Evolutionary conservation across 192 early-diverging fungal species (phyloP), one percentile per base, ranked within the genome.

Genomic region (Backusella macrospora): DNA sequence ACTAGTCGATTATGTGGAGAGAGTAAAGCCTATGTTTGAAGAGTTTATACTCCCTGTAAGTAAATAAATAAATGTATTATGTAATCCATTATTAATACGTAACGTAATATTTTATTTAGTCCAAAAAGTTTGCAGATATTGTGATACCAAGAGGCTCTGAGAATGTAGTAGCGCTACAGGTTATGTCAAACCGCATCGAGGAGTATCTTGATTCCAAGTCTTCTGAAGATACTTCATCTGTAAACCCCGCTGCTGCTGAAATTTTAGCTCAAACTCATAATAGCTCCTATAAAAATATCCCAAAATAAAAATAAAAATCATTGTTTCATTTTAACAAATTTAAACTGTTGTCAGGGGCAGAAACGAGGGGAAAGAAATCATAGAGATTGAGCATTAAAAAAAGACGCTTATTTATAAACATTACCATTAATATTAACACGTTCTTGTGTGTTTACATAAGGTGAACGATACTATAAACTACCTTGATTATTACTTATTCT

Each of bases 11-110:
- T 97, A 96, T 71, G 75, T 94, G 42, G 84, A 83, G 29, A 89
- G 90, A 66, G 91, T 92, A 34, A 97, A 97, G 83, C 94, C 94
- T 5, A 82, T 87, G 68, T 96, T 94, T 76, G 95, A 97, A 71
- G 93, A 97, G 70, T 97, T 94, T 78, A 88, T 97, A 62, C 83
- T 87, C 68, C 94, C 92, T 37, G 88, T 88, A 85, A 72, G 81
- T 65, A 44, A 2, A n/a, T 16, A 14, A 16, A 38, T 16, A 29
- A 49, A 49, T 49, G 16, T 46, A 46, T 46, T 4, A 46, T 46
- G 14, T 46, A 46, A 46, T 46, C 3, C 45, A 49, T 8, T 6
- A 18, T 5, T 48, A 34, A 34, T 34, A 34, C 29, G 42, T 29
- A 44, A 4, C 37, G 16, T 23, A 21, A 23, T 52, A 18, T 42